Conservation (phyloP, 2,329 filamentous ascomycete species). For the Diplodia mutila region DNA sequence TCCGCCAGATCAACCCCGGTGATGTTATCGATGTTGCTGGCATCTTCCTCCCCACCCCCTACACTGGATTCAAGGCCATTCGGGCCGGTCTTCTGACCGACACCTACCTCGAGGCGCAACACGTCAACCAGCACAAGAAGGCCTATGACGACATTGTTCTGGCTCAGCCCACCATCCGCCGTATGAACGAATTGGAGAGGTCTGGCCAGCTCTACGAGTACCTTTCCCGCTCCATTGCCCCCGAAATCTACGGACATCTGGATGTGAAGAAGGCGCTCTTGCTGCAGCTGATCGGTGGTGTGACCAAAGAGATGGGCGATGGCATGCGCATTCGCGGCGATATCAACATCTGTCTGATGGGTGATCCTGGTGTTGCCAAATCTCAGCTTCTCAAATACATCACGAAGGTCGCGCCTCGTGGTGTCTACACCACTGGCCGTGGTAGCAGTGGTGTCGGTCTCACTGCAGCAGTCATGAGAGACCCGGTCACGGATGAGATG, state of each 20-base stretch:
- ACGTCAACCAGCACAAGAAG: constrained; percentile 95
- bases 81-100: constrained; percentile 94
- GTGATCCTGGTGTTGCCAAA: constrained; percentile 98
- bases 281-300: constrained; percentile 92
- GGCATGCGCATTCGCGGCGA: constrained; percentile 99
- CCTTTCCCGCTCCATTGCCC: constrained; percentile 92
- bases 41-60: constrained; percentile 95
- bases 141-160: constrained; percentile 91
- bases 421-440: constrained; percentile 80
- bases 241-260: constrained; percentile 93
- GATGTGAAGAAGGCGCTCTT: constrained; percentile 98
- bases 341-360: constrained; percentile 98
- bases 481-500: constrained; percentile 84
- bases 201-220: constrained; percentile 95
- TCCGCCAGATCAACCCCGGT: constrained; percentile 86
- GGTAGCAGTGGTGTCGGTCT: constrained; percentile 82
- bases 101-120: constrained; percentile 93
- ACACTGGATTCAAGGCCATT: constrained; percentile 98
- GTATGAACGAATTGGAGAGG: constrained; percentile 83
- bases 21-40: constrained; percentile 93
- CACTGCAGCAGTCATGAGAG: constrained; percentile 81
- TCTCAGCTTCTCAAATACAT: constrained; percentile 98
- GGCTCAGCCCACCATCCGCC: constrained; percentile 75
- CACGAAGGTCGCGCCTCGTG: constrained; percentile 93
- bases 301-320: constrained; percentile 94